Base-by-base conservation (phyloP, 1,139 yeast genomes). In the Suzukiozyma palmioleophila region DNA sequence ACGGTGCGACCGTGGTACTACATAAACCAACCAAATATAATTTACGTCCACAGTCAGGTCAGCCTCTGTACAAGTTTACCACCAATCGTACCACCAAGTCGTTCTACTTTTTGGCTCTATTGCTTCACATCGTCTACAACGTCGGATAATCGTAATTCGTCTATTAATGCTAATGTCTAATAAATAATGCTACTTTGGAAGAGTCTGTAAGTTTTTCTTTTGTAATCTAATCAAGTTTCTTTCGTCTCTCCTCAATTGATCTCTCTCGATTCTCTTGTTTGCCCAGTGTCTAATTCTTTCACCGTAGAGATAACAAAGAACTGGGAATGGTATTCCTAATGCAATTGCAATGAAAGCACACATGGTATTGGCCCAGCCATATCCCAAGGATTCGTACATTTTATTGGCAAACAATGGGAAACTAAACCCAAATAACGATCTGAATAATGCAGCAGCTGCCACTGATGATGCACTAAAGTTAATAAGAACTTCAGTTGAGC, bases 281-380 rank as follows among this genome's bases (percentile, higher is more conserved):
- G 69, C 70, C 62, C 62, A 61, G 3, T 47, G 46, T 45, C 75
- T 57, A 33, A 69, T 51, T 37, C 58, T 51, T 46, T 69, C 75
- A 3, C 75, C 75, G 37, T 67, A 62, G 35, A 59, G 51, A 45
- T 60, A 65, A 44, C 74, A 66, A 35, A 67, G 52, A n/a, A 68
- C 52, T 1, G 75, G 75, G 52, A 70, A 70, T 12, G 75, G 75
- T 14, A 69, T 57, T 1, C 75, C 76, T 42, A 69, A 56, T 5
- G 60, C 39, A 5, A 69, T 44, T 1, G 69, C 72, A 37, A 70
- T 58, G 34, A 66, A 51, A 2, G 64, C 76, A 56, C 72, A 66
- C 62, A 69, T 53, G 26, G 75, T 66, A 46, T 69, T 69, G 10
- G 68, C 75, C 75, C 75, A 69, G 6, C 75, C 75, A 45, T 69